A percentile compares a stretch with the other conserved stretches of the same genome.
phyloP scores from a whole-genome alignment of 495 filamentous ascomycete species.

The Parmelia sp. region DNA sequence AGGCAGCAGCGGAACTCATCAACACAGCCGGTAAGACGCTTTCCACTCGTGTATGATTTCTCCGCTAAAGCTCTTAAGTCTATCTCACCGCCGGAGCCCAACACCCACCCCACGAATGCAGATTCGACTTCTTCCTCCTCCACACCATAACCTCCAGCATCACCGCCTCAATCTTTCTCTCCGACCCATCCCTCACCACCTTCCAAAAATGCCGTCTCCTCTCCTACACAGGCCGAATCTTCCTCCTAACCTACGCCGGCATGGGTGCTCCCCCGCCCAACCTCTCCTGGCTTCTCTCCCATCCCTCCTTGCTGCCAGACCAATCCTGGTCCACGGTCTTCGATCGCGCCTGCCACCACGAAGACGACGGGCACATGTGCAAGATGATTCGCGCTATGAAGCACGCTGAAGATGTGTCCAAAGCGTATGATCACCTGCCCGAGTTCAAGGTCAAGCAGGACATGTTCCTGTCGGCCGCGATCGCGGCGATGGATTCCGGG shows the following conservation, averaged over 20 bases:
- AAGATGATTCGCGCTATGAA: conserved; percentile 20
- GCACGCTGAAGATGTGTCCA: conserved; percentile 17
- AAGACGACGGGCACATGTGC: conserved; percentile 25
- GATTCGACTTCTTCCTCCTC: conserved; percentile 23
- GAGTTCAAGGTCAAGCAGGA: conserved; percentile 25
- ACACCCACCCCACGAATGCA: conserved; percentile 18
- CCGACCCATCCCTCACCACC: conserved; percentile 18
- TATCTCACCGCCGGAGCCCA: conserved; percentile 16
- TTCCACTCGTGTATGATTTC: background rate
- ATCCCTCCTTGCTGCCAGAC: conserved; percentile 17
- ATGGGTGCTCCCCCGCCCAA: conserved; percentile 26
- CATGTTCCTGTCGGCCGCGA: conserved; percentile 23
- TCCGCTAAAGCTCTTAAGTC: background rate
- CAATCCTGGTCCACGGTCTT: conserved; percentile 19
- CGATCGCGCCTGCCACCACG: conserved; percentile 18
- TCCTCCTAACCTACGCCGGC: conserved; percentile 34
- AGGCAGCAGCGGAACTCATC: conserved; percentile 20
- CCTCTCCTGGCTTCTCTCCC: conserved; percentile 19
- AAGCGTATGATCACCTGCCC: conserved; percentile 21
- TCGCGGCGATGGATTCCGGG: conserved; percentile 22
- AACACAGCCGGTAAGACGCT: conserved; percentile 18
- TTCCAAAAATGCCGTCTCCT: conserved; percentile 20
- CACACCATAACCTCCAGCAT: conserved; percentile 20
- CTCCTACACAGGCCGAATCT: conserved; percentile 33
- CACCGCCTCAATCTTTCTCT: conserved; percentile 8